Evolutionary conservation across 805 yeast genomes (phyloP).

Genomic region (Cyberlindnera suaveolens): DNA sequence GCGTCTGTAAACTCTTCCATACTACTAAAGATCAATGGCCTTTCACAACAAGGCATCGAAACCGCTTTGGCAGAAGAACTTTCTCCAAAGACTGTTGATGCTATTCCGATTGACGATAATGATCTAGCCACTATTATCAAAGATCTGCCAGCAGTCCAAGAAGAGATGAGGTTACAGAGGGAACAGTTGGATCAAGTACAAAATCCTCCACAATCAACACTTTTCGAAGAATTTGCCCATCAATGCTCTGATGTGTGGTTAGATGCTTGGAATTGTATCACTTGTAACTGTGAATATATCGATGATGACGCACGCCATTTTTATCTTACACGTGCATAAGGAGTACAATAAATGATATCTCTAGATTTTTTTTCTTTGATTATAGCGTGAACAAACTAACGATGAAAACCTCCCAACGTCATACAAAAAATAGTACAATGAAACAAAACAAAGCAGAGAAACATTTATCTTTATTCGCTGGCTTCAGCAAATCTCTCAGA

Average conservation of each 20-base stretch:
- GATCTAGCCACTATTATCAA: constrained; percentile 7
- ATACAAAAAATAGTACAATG: neutral
- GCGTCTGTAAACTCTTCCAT: neutral
- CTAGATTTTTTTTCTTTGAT: neutral
- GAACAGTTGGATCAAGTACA: neutral
- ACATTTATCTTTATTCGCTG: constrained; percentile 51
- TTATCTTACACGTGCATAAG: neutral
- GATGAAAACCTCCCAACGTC: too few species aligned
- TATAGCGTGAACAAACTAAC: neutral
- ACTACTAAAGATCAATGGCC: neutral
- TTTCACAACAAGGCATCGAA: neutral
- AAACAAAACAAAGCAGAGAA: too few species aligned
- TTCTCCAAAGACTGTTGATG: constrained; percentile 4
- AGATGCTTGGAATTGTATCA: neutral
- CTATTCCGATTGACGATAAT: constrained; percentile 7
- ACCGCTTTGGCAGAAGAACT: neutral
- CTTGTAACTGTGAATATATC: neutral
- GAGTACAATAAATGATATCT: neutral
- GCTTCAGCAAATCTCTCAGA: constrained; percentile 94
- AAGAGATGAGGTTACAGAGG: neutral
- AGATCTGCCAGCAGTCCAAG: constrained; percentile 3
- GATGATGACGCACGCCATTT: neutral
- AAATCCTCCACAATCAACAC: neutral
- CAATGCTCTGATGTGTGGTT: neutral
- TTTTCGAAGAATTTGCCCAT: neutral